phyloP scores from a whole-genome alignment of 1,284 basidiomycete species.

The Inonotus hispidus region DNA sequence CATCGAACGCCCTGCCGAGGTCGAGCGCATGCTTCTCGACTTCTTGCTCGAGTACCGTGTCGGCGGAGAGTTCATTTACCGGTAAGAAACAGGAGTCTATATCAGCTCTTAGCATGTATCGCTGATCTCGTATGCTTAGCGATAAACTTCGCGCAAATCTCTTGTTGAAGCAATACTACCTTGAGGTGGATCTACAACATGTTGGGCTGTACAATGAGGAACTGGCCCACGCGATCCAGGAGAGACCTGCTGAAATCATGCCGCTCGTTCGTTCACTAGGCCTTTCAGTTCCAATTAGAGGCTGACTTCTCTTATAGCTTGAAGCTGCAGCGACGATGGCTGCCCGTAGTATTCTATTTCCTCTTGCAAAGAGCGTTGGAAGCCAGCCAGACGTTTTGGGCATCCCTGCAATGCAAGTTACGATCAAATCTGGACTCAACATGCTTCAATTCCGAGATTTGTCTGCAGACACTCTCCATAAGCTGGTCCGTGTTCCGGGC shows the following conservation, averaged over 20 bases:
- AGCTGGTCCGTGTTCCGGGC: constrained; percentile 93
- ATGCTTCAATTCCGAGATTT: constrained; percentile 93
- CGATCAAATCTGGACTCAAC: constrained; percentile 84
- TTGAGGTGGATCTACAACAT: constrained; percentile 92
- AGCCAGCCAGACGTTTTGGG: constrained; percentile 51
- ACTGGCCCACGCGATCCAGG: constrained; percentile 86
- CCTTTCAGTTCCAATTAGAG: neutral
- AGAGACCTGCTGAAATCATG: constrained; percentile 84
- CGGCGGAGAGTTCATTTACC: constrained; percentile 85
- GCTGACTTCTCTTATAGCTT: constrained; percentile 48
- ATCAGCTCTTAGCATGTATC: constrained; percentile 16
- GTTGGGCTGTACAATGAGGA: constrained; percentile 91
- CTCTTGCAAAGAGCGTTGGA: constrained; percentile 47
- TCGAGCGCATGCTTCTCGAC: constrained; percentile 74
- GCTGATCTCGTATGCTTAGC: constrained; percentile 35
- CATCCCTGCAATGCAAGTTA: constrained; percentile 87
- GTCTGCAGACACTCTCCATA: constrained; percentile 90
- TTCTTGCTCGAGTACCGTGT: constrained; percentile 86
- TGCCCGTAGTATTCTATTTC: constrained; percentile 77
- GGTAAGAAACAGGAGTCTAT: constrained; percentile 38
- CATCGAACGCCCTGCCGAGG: constrained; percentile 70
- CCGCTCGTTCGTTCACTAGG: constrained; percentile 60
- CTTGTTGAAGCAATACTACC: constrained; percentile 84
- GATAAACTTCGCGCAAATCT: constrained; percentile 89
- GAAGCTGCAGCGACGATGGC: constrained; percentile 83